These are phyloP conservation scores for Lentinus brumalis DNA, from an alignment of 768 basidiomycete genomes.

Conservation along the genomic window DNA sequence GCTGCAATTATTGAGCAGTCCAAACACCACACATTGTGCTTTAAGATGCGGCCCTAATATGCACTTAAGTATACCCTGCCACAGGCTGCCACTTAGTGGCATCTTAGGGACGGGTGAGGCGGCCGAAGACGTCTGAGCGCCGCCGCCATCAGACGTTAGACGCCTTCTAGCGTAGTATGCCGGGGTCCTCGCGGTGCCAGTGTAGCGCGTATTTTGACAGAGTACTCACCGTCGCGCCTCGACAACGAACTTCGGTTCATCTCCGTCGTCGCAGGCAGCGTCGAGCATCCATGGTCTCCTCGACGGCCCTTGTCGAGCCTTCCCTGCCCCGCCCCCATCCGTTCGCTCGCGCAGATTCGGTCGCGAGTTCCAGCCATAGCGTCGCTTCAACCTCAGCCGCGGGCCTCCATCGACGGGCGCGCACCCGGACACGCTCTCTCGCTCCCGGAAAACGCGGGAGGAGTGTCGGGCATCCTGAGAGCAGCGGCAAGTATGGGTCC, in stretches of 20 bases:
- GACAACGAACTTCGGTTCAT: conserved; percentile 15
- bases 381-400: conserved; percentile 16
- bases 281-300: conserved; percentile 33
- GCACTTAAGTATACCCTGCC: too few relatives aligned
- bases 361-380: conserved; percentile 29
- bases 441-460: conserved; percentile 26
- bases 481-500: conserved; percentile 14
- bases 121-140: background rate
- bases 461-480: conserved; percentile 23
- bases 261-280: conserved; percentile 28
- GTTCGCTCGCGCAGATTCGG: conserved; percentile 33
- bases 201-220: conserved; percentile 10
- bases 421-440: conserved; percentile 32
- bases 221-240: conserved; percentile 10
- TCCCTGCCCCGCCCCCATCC: conserved; percentile 14
- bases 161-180: background rate
- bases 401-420: conserved; percentile 34
- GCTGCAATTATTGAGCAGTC: background rate
- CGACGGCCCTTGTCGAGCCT: conserved; percentile 28
- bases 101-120: too few relatives aligned
- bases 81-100: too few relatives aligned
- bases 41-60: too few relatives aligned
- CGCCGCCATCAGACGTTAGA: conserved; percentile 16
- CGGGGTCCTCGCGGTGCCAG: conserved; percentile 13
- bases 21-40: background rate